Conservation (phyloP, 129 eudicot species). For the Erigeron canadensis region DNA sequence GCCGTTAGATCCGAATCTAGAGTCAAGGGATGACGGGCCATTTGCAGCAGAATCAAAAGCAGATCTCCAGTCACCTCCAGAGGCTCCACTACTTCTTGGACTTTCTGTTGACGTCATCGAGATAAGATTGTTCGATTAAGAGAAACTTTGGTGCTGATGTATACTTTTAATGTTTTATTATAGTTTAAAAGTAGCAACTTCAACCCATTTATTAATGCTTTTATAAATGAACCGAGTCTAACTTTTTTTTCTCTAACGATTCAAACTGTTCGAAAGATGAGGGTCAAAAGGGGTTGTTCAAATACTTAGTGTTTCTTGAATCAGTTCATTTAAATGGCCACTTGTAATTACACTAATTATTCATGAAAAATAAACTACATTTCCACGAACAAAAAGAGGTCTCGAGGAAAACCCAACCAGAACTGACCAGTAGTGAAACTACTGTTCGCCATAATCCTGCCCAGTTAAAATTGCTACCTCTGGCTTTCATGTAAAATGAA, state of each 20-base stretch:
- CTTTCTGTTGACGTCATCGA: constrained; percentile 56
- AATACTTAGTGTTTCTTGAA: not conserved
- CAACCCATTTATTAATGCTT: not conserved
- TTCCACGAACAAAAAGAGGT: not conserved
- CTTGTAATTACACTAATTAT: not conserved
- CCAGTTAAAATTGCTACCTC: not conserved
- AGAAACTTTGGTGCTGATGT: not conserved
- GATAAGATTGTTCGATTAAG: not conserved
- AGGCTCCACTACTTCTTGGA: constrained; percentile 57
- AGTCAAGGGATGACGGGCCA: constrained; percentile 50
- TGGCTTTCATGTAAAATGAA: not conserved
- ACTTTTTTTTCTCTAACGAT: not conserved
- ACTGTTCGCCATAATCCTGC: not conserved
- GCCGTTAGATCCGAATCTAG: constrained; percentile 70
- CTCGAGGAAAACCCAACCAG: not conserved
- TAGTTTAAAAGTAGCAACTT: not conserved
- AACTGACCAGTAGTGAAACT: not conserved
- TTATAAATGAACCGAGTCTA: not conserved
- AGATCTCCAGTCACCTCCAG: constrained; percentile 99
- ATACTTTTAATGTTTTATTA: not conserved
- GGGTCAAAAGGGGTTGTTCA: not conserved
- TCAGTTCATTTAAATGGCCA: not conserved
- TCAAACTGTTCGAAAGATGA: not conserved
- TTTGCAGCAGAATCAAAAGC: constrained; percentile 99
- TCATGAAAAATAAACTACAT: not conserved